phyloP scores from a whole-genome alignment of 2,329 filamentous ascomycete species.

The Hymenoscyphus salicellus region DNA sequence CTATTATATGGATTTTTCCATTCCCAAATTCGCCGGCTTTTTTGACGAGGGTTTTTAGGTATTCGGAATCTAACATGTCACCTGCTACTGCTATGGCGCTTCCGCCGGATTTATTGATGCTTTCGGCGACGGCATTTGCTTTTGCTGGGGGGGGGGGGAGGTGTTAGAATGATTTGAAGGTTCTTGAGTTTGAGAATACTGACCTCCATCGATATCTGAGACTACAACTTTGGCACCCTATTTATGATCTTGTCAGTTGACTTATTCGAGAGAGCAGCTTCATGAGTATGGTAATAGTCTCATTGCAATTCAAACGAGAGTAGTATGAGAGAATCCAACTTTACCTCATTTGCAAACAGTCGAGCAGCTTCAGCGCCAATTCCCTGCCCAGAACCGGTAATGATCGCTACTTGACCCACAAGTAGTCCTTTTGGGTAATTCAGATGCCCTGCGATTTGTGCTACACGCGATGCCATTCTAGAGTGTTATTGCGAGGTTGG shows the following conservation, averaged over 20 bases:
- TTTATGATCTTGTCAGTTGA: no score
- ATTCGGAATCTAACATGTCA: slow-evolving; percentile 69
- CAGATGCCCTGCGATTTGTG: slow-evolving; percentile 73
- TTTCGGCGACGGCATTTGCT: slow-evolving; percentile 61
- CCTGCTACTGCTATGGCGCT: slow-evolving; percentile 73
- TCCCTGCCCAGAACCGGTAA: slow-evolving; percentile 82
- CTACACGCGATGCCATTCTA: slow-evolving; percentile 49
- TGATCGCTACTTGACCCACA: slow-evolving; percentile 77
- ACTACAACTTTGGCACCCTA: slow-evolving; percentile 76
- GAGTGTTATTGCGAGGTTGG: background rate
- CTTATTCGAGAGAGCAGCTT: no score
- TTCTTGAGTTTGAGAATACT: slow-evolving; percentile 26
- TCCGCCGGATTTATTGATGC: slow-evolving; percentile 62
- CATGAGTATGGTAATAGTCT: no score
- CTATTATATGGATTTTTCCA: slow-evolving; percentile 86
- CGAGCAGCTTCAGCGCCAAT: slow-evolving; percentile 82
- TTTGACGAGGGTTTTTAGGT: slow-evolving; percentile 69
- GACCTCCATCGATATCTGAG: slow-evolving; percentile 75
- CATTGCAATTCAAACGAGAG: no score
- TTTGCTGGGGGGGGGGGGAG: slow-evolving; percentile 67
- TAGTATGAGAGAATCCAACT: no score
- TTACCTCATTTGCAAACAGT: slow-evolving; percentile 72
- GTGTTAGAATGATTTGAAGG: slow-evolving; percentile 17
- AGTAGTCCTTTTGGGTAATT: slow-evolving; percentile 80
- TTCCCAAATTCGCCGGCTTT: slow-evolving; percentile 75